These are phyloP conservation scores for Xylaria polymorpha DNA, from an alignment of 2,329 filamentous ascomycete genomes.

Conservation along the genomic window DNA sequence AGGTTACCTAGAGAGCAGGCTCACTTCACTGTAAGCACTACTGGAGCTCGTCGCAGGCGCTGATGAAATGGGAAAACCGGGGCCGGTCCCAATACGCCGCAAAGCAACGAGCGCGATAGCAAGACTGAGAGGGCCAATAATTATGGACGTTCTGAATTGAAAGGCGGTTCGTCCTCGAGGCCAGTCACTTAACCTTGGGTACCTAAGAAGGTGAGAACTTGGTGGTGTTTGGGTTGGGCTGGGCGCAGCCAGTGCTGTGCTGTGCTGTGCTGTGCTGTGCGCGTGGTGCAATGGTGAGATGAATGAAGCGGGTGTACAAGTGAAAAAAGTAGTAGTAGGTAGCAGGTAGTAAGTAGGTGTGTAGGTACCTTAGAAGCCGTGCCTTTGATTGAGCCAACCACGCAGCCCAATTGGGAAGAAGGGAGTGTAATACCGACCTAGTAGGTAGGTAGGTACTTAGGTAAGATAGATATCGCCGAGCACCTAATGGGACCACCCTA, in stretches of 20 bases:
- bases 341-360: too few relatives aligned
- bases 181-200: background rate
- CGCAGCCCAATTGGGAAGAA: slow-evolving; percentile 22
- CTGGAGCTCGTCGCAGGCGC: slow-evolving; percentile 10
- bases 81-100: background rate
- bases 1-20: slow-evolving; percentile 6
- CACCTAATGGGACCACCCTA: slow-evolving; percentile 16
- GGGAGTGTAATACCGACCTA: slow-evolving; percentile 6
- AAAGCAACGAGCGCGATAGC: background rate
- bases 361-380: background rate
- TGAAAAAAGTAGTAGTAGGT: background rate
- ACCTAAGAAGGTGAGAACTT: slow-evolving; percentile 5
- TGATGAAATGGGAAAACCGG: background rate
- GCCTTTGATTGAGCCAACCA: slow-evolving; percentile 17
- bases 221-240: slow-evolving; percentile 8
- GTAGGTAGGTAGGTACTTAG: background rate
- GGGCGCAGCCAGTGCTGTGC: slow-evolving; percentile 10
- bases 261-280: background rate
- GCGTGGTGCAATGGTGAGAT: slow-evolving; percentile 14
- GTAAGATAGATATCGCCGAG: slow-evolving; percentile 7
- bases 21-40: slow-evolving; percentile 20
- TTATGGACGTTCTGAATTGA: background rate
- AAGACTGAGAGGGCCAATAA: background rate
- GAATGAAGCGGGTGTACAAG: slow-evolving; percentile 21
- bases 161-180: slow-evolving; percentile 3